These are phyloP conservation scores for Leishmania lainsoni DNA, from an alignment of 208 protist species.

Conservation along the genomic window DNA sequence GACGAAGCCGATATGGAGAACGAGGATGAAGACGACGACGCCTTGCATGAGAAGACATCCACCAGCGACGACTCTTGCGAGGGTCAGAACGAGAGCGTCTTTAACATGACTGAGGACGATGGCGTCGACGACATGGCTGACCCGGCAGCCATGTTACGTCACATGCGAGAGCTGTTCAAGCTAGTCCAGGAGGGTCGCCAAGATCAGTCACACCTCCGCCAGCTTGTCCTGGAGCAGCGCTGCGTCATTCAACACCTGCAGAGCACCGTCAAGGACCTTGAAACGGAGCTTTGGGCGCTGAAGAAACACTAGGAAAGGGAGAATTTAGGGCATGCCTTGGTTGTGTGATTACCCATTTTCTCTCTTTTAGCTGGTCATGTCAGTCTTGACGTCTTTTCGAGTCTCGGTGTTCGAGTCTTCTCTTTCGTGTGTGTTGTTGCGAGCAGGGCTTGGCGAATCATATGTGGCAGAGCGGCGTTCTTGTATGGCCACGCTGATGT, in stretches of 20 bases:
- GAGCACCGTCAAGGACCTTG: conserved; percentile 20
- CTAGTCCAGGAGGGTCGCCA: conserved; percentile 42
- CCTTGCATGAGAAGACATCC: conserved; percentile 19
- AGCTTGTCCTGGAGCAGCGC: conserved; percentile 32
- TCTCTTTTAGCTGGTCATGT: neutral
- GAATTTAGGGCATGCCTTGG: neutral
- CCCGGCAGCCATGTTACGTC: conserved; percentile 19
- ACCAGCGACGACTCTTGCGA: conserved; percentile 35
- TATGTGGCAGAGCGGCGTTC: neutral
- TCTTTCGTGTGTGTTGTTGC: neutral
- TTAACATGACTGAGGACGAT: conserved; percentile 42
- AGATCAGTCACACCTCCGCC: conserved; percentile 34
- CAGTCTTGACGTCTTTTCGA: neutral
- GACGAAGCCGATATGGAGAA: conserved; percentile 26
- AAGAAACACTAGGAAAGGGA: conserved; percentile 24
- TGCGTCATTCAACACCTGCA: conserved; percentile 30
- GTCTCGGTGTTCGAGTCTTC: neutral
- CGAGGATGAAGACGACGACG: conserved; percentile 34
- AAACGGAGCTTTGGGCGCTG: conserved; percentile 26
- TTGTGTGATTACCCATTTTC: neutral
- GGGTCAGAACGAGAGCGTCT: conserved; percentile 46
- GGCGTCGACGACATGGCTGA: conserved; percentile 36
- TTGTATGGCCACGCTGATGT: neutral
- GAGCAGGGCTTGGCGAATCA: neutral
- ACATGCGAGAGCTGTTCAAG: conserved; percentile 44